Percentiles rank a stretch among this genome's conserved stretches.
phyloP scores from a whole-genome alignment of 371 early-diverging fungal species.

The Actinomucor elegans region DNA sequence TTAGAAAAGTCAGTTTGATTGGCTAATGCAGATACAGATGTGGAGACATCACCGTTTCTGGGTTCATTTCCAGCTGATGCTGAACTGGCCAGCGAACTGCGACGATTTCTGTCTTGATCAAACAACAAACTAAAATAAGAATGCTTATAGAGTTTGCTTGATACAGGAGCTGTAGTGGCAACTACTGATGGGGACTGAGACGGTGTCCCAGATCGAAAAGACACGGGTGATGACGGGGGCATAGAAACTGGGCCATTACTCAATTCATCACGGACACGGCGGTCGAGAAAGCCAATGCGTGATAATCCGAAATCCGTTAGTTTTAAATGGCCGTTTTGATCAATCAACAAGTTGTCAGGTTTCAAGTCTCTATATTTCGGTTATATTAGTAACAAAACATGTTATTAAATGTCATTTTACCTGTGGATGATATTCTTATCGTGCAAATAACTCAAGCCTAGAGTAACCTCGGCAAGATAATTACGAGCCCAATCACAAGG shows the following conservation, averaged over 20 bases:
- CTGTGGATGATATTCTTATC: constrained; percentile 80
- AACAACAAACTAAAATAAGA: constrained; percentile 48
- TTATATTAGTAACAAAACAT: neutral
- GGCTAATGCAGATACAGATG: neutral
- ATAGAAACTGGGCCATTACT: constrained; percentile 11
- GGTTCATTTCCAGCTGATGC: constrained; percentile 6
- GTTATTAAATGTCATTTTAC: constrained; percentile 36
- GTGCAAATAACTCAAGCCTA: constrained; percentile 93
- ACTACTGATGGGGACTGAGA: constrained; percentile 19
- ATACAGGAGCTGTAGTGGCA: neutral
- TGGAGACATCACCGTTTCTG: neutral
- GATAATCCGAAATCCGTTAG: constrained; percentile 96
- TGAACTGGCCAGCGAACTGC: constrained; percentile 30
- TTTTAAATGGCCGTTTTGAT: constrained; percentile 89
- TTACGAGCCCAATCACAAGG: constrained; percentile 91
- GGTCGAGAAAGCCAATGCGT: constrained; percentile 81
- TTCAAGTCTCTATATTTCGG: constrained; percentile 86
- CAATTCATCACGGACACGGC: constrained; percentile 68
- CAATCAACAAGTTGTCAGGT: constrained; percentile 91
- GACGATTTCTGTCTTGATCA: constrained; percentile 30
- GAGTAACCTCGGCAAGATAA: constrained; percentile 92
- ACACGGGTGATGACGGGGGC: constrained; percentile 40
- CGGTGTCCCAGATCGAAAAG: constrained; percentile 44
- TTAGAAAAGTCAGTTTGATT: neutral
- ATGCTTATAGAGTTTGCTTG: constrained; percentile 30